These are phyloP conservation scores for Phytophthora europaea DNA, from an alignment of 352 stramenopile genomes.

Conservation along the genomic window DNA sequence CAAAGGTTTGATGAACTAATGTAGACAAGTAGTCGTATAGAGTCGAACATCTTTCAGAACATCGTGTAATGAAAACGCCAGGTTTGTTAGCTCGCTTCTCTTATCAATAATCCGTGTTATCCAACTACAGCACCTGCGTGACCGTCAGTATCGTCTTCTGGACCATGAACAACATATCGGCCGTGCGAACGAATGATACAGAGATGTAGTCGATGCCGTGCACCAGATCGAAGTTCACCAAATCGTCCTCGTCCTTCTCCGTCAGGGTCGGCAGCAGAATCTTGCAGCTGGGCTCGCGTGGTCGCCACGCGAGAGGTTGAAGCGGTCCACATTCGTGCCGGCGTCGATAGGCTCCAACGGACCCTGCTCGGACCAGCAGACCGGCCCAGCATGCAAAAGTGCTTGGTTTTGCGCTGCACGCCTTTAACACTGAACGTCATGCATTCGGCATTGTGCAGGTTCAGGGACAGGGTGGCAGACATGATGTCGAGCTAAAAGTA, in stretches of 20 bases:
- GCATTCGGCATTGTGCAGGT: slow-evolving; percentile 19
- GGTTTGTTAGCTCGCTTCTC: too few species aligned
- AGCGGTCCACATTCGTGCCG: slow-evolving; percentile 96
- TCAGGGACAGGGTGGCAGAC: slow-evolving; percentile 21
- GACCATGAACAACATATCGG: slow-evolving; percentile 97
- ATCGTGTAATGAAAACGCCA: too few species aligned
- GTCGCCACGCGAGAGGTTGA: slow-evolving; percentile 93
- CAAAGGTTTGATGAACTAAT: slow-evolving; percentile 5
- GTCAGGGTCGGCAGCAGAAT: slow-evolving; percentile 93
- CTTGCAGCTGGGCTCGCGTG: slow-evolving; percentile 75
- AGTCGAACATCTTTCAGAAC: too few species aligned
- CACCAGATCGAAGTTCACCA: slow-evolving; percentile 95
- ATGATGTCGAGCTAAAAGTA: slow-evolving; percentile 3
- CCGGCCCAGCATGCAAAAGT: slow-evolving; percentile 88
- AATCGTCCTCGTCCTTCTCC: slow-evolving; percentile 92
- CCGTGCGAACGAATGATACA: slow-evolving; percentile 97
- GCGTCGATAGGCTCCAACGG: slow-evolving; percentile 86
- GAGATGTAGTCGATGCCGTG: slow-evolving; percentile 98
- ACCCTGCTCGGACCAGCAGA: slow-evolving; percentile 93
- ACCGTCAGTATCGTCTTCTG: slow-evolving; percentile 98
- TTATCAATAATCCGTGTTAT: too few species aligned
- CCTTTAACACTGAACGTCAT: slow-evolving; percentile 34
- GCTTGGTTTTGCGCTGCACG: slow-evolving; percentile 76
- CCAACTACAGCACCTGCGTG: slow-evolving; percentile 98
- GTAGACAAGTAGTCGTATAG: too few species aligned